Evolutionary conservation across 768 basidiomycete genomes (phyloP).

Genomic region (Lactifluus subvellereus): DNA sequence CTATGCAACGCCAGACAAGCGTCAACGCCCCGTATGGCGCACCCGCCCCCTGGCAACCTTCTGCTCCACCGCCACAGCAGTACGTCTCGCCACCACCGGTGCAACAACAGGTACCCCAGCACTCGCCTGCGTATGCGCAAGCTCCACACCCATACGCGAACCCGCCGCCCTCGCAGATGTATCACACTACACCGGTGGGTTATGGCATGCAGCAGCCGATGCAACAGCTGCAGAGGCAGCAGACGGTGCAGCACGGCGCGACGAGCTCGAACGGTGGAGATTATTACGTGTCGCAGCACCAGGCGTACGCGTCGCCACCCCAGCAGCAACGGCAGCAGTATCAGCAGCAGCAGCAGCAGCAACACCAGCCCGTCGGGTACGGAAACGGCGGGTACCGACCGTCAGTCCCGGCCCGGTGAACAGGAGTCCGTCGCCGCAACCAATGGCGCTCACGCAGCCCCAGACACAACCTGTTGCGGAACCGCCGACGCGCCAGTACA

Average conservation of each 20-base stretch:
- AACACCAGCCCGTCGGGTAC: conserved; percentile 32
- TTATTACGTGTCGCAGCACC: conserved; percentile 17
- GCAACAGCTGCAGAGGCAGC: conserved; percentile 26
- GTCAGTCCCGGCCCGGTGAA: conserved; percentile 37
- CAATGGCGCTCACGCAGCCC: conserved; percentile 27
- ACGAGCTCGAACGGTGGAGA: conserved; percentile 9
- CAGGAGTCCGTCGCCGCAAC: conserved; percentile 49
- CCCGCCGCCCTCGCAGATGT: conserved; percentile 16
- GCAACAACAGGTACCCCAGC: conserved; percentile 19
- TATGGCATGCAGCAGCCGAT: conserved; percentile 24
- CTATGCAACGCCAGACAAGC: conserved; percentile 16
- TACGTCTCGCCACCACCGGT: conserved; percentile 18
- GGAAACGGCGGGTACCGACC: conserved; percentile 34
- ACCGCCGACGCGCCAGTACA: conserved; percentile 67
- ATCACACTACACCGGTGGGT: not conserved
- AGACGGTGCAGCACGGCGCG: conserved; percentile 10
- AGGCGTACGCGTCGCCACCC: conserved; percentile 13
- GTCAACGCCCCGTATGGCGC: conserved; percentile 7
- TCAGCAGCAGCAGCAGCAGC: conserved; percentile 29
- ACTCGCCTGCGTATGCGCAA: conserved; percentile 13
- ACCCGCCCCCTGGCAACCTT: conserved; percentile 2
- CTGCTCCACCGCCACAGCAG: conserved; percentile 16
- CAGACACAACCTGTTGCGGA: conserved; percentile 17
- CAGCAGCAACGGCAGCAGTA: conserved; percentile 26
- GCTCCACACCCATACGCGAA: conserved; percentile 21